Evolutionary conservation across 2,329 filamentous ascomycete species (phyloP).

Genomic region (Helicocarpus griseus): DNA sequence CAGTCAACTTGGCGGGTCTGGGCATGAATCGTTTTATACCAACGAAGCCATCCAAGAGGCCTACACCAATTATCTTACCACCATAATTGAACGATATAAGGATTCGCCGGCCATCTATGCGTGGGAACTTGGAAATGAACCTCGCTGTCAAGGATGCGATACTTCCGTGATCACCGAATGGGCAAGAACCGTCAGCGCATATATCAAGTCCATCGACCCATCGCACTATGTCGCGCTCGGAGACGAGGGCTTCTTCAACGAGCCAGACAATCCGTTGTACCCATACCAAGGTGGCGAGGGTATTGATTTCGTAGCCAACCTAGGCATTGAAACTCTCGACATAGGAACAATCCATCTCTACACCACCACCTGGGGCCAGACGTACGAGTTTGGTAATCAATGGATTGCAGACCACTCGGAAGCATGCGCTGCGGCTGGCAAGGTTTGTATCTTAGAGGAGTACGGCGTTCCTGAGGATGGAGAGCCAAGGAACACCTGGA

Average conservation of each 20-base stretch:
- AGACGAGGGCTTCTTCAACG: slow-evolving; percentile 51
- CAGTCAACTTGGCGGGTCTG: slow-evolving; percentile 42
- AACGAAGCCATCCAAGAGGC: slow-evolving; percentile 43
- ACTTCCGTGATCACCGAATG: slow-evolving; percentile 50
- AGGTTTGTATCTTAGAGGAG: slow-evolving; percentile 34
- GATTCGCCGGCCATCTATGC: slow-evolving; percentile 52
- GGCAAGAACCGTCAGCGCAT: slow-evolving; percentile 48
- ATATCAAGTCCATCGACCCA: slow-evolving; percentile 54
- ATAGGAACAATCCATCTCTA: slow-evolving; percentile 49
- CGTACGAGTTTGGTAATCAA: slow-evolving; percentile 34
- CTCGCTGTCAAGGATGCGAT: slow-evolving; percentile 51
- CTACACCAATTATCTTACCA: slow-evolving; percentile 53
- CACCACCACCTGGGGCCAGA: slow-evolving; percentile 33
- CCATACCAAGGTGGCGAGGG: slow-evolving; percentile 45
- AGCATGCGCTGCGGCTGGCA: slow-evolving; percentile 27
- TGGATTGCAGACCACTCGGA: slow-evolving; percentile 41
- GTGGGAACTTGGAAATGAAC: slow-evolving; percentile 61
- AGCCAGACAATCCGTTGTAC: slow-evolving; percentile 41
- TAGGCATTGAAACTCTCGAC: slow-evolving; percentile 45
- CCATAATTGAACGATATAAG: slow-evolving; percentile 51
- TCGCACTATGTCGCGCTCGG: slow-evolving; percentile 54
- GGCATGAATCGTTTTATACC: slow-evolving; percentile 48
- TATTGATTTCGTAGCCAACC: slow-evolving; percentile 42
- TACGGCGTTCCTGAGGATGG: slow-evolving; percentile 21
- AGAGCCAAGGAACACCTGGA: slow-evolving; percentile 20